Base-by-base conservation (phyloP, 2,329 filamentous ascomycete genomes). In the Alternaria incomplexa region DNA sequence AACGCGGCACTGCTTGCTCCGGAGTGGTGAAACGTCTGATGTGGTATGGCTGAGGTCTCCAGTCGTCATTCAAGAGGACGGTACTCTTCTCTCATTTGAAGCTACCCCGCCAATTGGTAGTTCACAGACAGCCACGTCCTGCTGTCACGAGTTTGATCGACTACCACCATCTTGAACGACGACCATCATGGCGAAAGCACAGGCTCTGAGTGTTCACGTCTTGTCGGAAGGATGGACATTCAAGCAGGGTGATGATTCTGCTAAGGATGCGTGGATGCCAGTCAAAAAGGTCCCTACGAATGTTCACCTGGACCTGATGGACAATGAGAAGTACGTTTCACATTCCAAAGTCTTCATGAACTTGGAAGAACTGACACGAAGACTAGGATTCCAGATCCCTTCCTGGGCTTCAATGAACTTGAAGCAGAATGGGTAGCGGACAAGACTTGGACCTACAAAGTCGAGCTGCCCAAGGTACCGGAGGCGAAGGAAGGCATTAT, bases 351-450 rank as follows among this genome's bases (percentile, higher is more conserved):
- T 7, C 17, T 10, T 13, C 5, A 13, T 40, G n/a, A 25, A 2
- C 32, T 17, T 32, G 25, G 17, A 22, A n/a, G 22, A n/a, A 57
- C 63, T 61, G 40, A 63, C 44, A 51, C 22, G 44, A 6, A 11
- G 17, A 3, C 10, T 68, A 85, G 83, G 61, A 85, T 85, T 43
- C 81, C 81, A 12, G 83, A 85, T 69, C 83, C 84, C 0, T 85
- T 84, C 68, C 73, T 84, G 5, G 84, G 81, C 44, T 84, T 83
- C 77, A 85, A 85, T 64, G 84, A 85, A 71, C 75, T 83, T 56
- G 75, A 82, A 53, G 81, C 81, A 51, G 80, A 85, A 73, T 85
- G 83, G 84, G 82, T 85, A 15, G 82, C 79, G 20, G 82, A 85
- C 64, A 79, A 81, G 66, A 71, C 77, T 5, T 85, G 83, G 83